Percentiles rank a stretch among this genome's conserved stretches.
These are phyloP conservation scores for Phytophthora tubulina DNA, from an alignment of 352 stramenopile genomes.

Conservation along the genomic window DNA sequence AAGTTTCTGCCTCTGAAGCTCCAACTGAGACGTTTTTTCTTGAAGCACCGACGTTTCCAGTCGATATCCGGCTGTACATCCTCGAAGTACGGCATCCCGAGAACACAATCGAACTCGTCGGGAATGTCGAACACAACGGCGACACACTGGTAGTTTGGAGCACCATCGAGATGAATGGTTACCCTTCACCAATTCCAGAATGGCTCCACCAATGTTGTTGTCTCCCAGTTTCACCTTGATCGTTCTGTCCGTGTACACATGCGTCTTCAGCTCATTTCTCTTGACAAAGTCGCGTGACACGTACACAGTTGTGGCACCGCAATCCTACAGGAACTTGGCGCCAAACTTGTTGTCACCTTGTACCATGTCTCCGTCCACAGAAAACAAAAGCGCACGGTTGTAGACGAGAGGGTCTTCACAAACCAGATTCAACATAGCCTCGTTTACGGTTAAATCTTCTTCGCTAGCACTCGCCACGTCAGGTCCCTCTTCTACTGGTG, in stretches of 20 bases:
- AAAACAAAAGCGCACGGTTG: slow-evolving; percentile 16
- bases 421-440: slow-evolving; percentile 28
- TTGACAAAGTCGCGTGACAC: neutral
- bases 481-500: too few species aligned
- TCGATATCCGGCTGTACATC: slow-evolving; percentile 23
- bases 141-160: slow-evolving; percentile 8
- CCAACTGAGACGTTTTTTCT: slow-evolving; percentile 4
- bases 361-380: slow-evolving; percentile 2
- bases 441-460: slow-evolving; percentile 27
- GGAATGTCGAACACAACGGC: slow-evolving; percentile 25
- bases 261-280: neutral
- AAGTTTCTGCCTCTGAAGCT: slow-evolving; percentile 8
- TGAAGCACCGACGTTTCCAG: slow-evolving; percentile 21
- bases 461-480: slow-evolving; percentile 1
- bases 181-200: slow-evolving; percentile 17
- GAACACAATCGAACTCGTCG: slow-evolving; percentile 11
- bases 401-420: slow-evolving; percentile 33
- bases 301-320: slow-evolving; percentile 21
- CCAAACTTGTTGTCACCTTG: slow-evolving; percentile 1
- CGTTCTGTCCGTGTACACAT: slow-evolving; percentile 1
- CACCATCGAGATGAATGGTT: neutral
- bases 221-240: slow-evolving; percentile 25
- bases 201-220: slow-evolving; percentile 21
- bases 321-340: slow-evolving; percentile 22
- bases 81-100: slow-evolving; percentile 19